phyloP scores from a whole-genome alignment of 768 basidiomycete species.

The Suillus lakei region DNA sequence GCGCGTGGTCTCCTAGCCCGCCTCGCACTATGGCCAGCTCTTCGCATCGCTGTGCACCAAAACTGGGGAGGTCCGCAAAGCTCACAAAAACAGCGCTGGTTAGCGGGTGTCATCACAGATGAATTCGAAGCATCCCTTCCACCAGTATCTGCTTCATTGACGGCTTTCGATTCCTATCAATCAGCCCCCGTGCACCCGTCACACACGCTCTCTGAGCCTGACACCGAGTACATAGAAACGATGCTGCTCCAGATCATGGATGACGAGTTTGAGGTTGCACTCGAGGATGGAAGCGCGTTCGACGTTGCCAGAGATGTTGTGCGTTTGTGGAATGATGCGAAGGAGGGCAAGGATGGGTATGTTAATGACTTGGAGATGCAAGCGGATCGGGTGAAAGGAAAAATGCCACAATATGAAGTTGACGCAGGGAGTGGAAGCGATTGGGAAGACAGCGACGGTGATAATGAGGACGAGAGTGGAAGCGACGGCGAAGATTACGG shows the following conservation, averaged over 20 bases:
- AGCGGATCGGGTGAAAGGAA: conserved; percentile 62
- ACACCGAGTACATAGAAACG: conserved; percentile 81
- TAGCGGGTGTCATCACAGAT: conserved; percentile 81
- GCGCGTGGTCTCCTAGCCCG: conserved; percentile 87
- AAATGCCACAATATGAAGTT: conserved; percentile 54
- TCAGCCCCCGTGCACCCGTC: background rate
- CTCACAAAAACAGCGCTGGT: conserved; percentile 79
- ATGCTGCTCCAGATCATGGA: conserved; percentile 81
- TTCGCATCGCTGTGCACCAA: conserved; percentile 85
- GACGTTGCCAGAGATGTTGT: conserved; percentile 76
- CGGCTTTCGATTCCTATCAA: background rate
- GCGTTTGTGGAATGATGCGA: conserved; percentile 63
- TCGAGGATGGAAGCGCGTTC: conserved; percentile 87
- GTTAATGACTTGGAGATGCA: conserved; percentile 67
- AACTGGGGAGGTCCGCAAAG: conserved; percentile 85
- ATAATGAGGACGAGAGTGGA: conserved; percentile 19
- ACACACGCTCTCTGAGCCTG: conserved; percentile 41
- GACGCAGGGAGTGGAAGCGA: conserved; percentile 42
- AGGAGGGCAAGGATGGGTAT: conserved; percentile 48
- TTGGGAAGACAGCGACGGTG: conserved; percentile 54
- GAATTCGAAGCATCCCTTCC: conserved; percentile 65
- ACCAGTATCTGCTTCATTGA: conserved; percentile 24
- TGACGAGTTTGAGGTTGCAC: conserved; percentile 83
- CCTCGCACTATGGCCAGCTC: conserved; percentile 82
- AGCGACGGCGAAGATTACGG: conserved; percentile 44